A percentile compares a stretch with the other conserved stretches of the same genome.
Evolutionary conservation across 106 monocot genomes (phyloP).

Genomic region (Acorus gramineus): DNA sequence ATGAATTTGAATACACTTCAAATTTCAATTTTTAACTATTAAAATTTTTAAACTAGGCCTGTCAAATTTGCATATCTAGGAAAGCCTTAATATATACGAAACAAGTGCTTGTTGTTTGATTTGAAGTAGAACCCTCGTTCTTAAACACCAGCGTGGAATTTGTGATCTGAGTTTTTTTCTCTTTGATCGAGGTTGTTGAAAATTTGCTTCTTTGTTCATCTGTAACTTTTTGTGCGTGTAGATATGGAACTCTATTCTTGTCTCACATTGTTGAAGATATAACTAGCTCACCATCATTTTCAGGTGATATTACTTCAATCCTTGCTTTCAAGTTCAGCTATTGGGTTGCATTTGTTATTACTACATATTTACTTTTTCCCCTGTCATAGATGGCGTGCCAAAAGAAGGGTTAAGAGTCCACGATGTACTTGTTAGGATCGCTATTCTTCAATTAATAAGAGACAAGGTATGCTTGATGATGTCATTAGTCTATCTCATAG

Average conservation of each 20-base stretch:
- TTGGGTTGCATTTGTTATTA: background rate
- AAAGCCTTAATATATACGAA: too few species aligned
- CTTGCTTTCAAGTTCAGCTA: background rate
- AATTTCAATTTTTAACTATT: too few species aligned
- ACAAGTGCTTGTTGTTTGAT: too few species aligned
- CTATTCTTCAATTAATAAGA: slow-evolving; percentile 52
- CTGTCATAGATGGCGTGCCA: slow-evolving; percentile 85
- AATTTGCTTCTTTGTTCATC: background rate
- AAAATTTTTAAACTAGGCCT: too few species aligned
- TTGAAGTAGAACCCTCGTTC: too few species aligned
- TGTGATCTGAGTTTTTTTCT: background rate
- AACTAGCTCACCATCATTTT: slow-evolving; percentile 55
- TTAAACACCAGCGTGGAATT: too few species aligned
- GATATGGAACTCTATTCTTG: slow-evolving; percentile 88
- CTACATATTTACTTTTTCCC: slow-evolving; percentile 5
- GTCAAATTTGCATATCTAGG: too few species aligned
- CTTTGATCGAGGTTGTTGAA: background rate
- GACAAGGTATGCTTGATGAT: slow-evolving; percentile 53
- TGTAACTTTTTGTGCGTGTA: slow-evolving; percentile 12
- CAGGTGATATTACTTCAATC: slow-evolving; percentile 30
- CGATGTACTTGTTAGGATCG: slow-evolving; percentile 78
- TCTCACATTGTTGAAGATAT: slow-evolving; percentile 59
- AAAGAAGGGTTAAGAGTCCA: slow-evolving; percentile 78
- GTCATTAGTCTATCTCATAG: background rate
- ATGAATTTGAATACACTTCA: too few species aligned